Conservation (phyloP, 345 rosid species). For the Pistacia vera region DNA sequence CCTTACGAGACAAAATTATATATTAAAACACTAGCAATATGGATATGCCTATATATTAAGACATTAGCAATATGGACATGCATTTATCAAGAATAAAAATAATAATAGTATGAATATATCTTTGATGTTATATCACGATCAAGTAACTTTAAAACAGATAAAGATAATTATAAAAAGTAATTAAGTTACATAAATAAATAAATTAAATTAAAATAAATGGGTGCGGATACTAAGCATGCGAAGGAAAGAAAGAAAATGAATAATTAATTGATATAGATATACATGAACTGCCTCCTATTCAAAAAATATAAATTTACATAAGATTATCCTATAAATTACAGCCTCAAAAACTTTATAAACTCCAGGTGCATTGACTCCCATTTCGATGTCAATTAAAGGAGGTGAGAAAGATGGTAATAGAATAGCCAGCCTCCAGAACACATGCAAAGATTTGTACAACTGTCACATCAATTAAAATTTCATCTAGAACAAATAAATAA, state of each 20-base stretch:
- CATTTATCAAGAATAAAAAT: background rate
- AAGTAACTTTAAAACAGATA: no score
- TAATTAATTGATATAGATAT: background rate
- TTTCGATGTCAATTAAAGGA: background rate
- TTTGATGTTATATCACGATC: conserved; percentile 42
- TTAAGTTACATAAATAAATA: background rate
- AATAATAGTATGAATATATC: conserved; percentile 33
- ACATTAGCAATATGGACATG: no score
- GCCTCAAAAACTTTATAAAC: background rate
- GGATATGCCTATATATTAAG: background rate
- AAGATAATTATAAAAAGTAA: no score
- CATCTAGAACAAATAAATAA: no score
- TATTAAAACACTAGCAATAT: background rate
- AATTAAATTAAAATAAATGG: background rate
- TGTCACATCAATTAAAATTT: background rate
- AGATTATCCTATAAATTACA: background rate
- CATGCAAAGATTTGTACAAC: no score
- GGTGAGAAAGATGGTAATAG: background rate
- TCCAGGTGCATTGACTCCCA: background rate
- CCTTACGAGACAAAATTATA: no score
- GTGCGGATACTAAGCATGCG: background rate
- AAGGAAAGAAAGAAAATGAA: background rate
- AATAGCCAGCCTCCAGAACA: background rate
- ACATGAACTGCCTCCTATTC: no score
- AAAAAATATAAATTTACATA: background rate